These are phyloP conservation scores for Aureobasidium leucospermi DNA, from an alignment of 2,329 filamentous ascomycete genomes.

Conservation along the genomic window DNA sequence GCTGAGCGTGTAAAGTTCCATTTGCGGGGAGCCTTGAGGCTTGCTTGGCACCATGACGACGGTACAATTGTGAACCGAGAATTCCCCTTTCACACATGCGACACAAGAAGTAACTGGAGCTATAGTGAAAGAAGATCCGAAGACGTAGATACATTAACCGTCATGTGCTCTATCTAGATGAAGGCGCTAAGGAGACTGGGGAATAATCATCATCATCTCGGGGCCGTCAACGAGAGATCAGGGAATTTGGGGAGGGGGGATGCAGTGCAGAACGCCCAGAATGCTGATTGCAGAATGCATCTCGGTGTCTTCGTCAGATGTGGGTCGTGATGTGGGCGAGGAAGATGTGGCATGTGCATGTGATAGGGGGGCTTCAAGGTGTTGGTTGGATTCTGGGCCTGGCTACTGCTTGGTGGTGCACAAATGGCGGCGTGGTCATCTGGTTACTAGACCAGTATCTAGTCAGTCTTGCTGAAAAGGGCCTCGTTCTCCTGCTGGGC, in stretches of 20 bases:
- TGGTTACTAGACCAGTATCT: neutral
- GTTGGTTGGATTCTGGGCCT: slow-evolving; percentile 1
- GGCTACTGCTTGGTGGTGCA: slow-evolving; percentile 6
- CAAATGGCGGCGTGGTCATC: neutral
- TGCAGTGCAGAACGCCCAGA: slow-evolving; percentile 17
- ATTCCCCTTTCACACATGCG: neutral
- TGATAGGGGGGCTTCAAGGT: neutral
- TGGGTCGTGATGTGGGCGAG: neutral
- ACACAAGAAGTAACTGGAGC: neutral
- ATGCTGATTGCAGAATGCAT: slow-evolving; percentile 15
- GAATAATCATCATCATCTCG: slow-evolving; percentile 10
- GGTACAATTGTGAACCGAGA: neutral
- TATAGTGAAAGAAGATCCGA: neutral
- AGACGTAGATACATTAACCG: slow-evolving; percentile 14
- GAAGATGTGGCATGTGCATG: slow-evolving; percentile 5
- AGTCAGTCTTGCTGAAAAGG: slow-evolving; percentile 52
- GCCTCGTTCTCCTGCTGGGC: slow-evolving; percentile 93
- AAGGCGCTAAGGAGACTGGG: slow-evolving; percentile 3
- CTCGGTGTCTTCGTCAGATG: slow-evolving; percentile 2
- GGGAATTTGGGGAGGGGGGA: slow-evolving; percentile 5
- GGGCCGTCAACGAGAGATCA: slow-evolving; percentile 6
- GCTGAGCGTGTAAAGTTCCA: neutral
- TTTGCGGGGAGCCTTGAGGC: slow-evolving; percentile 1
- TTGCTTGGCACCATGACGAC: slow-evolving; percentile 1
- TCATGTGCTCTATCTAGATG: slow-evolving; percentile 14